Conservation (phyloP, 78 protist species). For the Planoprotostelium fungivorum region DNA sequence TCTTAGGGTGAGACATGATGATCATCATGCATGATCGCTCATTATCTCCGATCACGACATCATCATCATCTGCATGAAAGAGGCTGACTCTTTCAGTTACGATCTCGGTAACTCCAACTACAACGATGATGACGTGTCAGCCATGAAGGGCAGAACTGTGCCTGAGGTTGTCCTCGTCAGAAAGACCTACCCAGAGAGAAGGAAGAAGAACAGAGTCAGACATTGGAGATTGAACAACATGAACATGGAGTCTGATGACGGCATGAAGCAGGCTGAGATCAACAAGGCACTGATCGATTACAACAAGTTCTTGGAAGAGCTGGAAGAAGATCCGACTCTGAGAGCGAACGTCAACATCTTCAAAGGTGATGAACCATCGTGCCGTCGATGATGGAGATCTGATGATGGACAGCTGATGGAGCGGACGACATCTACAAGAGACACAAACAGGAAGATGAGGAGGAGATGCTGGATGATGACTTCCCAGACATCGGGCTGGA, state of each 20-base stretch:
- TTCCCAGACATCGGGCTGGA: conserved; percentile 33
- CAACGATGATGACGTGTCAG: conserved; percentile 49
- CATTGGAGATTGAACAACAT: conserved; percentile 16
- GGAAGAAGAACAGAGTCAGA: conserved; percentile 30
- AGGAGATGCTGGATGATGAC: conserved; percentile 34
- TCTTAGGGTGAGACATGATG: conserved; percentile 44
- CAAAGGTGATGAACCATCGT: conserved; percentile 6
- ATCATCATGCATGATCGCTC: not conserved
- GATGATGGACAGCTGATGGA: not conserved
- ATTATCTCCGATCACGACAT: not conserved
- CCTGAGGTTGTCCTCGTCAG: conserved; percentile 84
- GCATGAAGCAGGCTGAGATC: conserved; percentile 19
- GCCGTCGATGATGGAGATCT: not conserved
- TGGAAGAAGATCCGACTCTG: conserved; percentile 81
- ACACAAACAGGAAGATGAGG: conserved; percentile 21
- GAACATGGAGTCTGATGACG: conserved; percentile 19
- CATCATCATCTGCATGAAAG: not conserved
- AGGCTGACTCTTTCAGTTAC: conserved; percentile 3
- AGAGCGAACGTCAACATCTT: conserved; percentile 56
- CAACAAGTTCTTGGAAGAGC: conserved; percentile 76
- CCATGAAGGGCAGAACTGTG: conserved; percentile 15
- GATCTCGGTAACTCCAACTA: conserved; percentile 42
- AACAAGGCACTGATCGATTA: conserved; percentile 34
- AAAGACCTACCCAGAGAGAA: conserved; percentile 69
- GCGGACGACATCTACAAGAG: conserved; percentile 9